Percentiles rank a stretch among this genome's conserved stretches.
Conservation (phyloP, 225 moss, liverwort and hornwort genomes). For the Sphagnum contortum region DNA sequence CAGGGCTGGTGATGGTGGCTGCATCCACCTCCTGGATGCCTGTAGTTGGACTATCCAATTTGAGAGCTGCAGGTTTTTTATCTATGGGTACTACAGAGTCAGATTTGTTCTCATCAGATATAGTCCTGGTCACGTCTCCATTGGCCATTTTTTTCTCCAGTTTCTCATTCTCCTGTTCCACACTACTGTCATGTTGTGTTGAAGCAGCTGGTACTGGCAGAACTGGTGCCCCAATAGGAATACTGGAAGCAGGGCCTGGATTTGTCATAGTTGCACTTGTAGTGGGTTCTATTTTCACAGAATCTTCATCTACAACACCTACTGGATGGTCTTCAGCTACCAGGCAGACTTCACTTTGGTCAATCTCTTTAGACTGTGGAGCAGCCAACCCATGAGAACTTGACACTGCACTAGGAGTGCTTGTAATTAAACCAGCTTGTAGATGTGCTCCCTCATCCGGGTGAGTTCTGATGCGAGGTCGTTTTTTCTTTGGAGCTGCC, state of each 20-base stretch:
- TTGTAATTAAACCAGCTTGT: slow-evolving; percentile 2
- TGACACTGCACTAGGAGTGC: not conserved
- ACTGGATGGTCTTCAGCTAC: no score
- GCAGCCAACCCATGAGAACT: slow-evolving; percentile 7
- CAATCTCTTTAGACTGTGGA: slow-evolving; percentile 18
- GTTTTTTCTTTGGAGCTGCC: slow-evolving; percentile 60
- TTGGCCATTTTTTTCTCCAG: slow-evolving; percentile 25
- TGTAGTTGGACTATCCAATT: slow-evolving; percentile 3
- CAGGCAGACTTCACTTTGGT: slow-evolving; percentile 6
- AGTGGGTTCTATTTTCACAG: slow-evolving; percentile 28
- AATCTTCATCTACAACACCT: slow-evolving; percentile 16
- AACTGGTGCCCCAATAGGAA: no score
- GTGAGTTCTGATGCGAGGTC: slow-evolving; percentile 42
- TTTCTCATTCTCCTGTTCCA: no score
- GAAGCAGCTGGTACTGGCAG: no score
- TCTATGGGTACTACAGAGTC: slow-evolving; percentile 19
- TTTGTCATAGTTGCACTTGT: slow-evolving; percentile 1
- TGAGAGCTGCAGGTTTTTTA: slow-evolving; percentile 17
- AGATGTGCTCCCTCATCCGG: slow-evolving; percentile 24
- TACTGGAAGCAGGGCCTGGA: no score
- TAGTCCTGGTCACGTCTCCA: slow-evolving; percentile 22
- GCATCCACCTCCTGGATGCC: slow-evolving; percentile 13
- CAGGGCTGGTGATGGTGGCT: slow-evolving; percentile 6
- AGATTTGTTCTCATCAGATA: slow-evolving; percentile 24
- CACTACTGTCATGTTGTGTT: no score